These are phyloP conservation scores for Phytophthora gonapodyides DNA, from an alignment of 352 stramenopile genomes.

Conservation along the genomic window DNA sequence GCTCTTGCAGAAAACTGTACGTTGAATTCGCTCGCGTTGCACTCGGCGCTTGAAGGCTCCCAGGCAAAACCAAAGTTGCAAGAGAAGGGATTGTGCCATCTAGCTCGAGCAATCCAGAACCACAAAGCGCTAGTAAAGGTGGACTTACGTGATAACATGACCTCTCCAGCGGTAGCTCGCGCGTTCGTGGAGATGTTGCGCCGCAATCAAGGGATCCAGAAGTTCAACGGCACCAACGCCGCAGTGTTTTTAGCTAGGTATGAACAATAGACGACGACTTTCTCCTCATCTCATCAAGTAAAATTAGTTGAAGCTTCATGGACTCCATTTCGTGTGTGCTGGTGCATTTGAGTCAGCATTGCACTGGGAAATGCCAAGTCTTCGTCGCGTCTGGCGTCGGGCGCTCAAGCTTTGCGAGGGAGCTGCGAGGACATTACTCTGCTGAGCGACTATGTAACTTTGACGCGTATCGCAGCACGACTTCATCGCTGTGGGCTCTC, in stretches of 20 bases:
- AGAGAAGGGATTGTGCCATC: conserved; percentile 43
- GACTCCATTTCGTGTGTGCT: conserved; percentile 3
- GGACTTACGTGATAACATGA: conserved; percentile 59
- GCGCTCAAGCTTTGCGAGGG: conserved; percentile 16
- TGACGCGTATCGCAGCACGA: conserved; percentile 5
- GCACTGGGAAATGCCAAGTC: conserved; percentile 5
- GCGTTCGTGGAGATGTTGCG: conserved; percentile 49
- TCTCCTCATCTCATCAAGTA: background rate
- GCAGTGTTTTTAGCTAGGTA: conserved; percentile 59
- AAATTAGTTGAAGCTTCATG: conserved; percentile 10
- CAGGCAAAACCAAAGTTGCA: conserved; percentile 39
- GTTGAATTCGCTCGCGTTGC: conserved; percentile 50
- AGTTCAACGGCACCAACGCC: conserved; percentile 60
- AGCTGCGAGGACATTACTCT: conserved; percentile 48
- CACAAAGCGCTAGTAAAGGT: conserved; percentile 47
- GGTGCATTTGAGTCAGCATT: conserved; percentile 8
- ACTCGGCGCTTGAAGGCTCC: conserved; percentile 48
- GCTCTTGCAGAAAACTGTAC: conserved; percentile 51
- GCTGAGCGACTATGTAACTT: conserved; percentile 22
- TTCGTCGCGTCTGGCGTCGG: conserved; percentile 12
- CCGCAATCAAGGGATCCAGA: conserved; percentile 46
- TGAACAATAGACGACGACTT: conserved; percentile 8
- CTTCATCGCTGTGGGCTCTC: background rate
- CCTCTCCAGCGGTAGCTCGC: conserved; percentile 34
- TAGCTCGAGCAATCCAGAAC: conserved; percentile 41